Conservation (phyloP, 768 basidiomycete genomes). For the Cytidiella melzeri region DNA sequence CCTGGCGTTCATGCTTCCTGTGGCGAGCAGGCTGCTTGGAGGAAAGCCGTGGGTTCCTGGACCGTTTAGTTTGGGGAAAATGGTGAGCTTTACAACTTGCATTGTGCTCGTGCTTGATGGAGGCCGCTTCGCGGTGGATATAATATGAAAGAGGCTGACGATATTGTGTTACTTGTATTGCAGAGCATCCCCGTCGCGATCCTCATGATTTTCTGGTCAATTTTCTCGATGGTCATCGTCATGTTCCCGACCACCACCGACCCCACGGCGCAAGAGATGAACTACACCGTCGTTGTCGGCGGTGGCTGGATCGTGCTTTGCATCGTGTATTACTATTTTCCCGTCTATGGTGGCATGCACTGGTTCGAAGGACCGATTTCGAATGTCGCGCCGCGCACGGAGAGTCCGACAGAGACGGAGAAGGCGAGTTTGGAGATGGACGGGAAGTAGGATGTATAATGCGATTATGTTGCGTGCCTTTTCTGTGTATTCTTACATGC, state of each 20-base stretch:
- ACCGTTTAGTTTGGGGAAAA: slow-evolving; percentile 31
- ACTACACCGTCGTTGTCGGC: slow-evolving; percentile 34
- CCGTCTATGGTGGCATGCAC: slow-evolving; percentile 22
- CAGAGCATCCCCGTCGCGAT: slow-evolving; percentile 27
- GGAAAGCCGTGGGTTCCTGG: slow-evolving; percentile 25
- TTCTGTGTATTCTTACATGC: no score
- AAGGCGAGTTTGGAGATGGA: neutral
- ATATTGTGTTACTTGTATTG: no score
- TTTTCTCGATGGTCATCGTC: slow-evolving; percentile 29
- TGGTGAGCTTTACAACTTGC: slow-evolving; percentile 13
- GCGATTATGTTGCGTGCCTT: no score
- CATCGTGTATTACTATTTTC: slow-evolving; percentile 31
- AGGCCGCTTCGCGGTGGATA: no score
- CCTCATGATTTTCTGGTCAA: slow-evolving; percentile 32
- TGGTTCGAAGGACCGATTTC: slow-evolving; percentile 25
- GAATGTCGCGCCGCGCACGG: slow-evolving; percentile 8
- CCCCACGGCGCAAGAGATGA: slow-evolving; percentile 31
- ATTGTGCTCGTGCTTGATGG: no score
- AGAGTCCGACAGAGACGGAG: neutral
- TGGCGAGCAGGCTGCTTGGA: slow-evolving; percentile 26
- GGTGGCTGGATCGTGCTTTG: slow-evolving; percentile 30
- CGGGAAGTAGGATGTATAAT: slow-evolving; percentile 1
- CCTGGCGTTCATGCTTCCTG: slow-evolving; percentile 29
- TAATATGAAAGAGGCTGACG: no score
- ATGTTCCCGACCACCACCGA: slow-evolving; percentile 29